phyloP scores from a whole-genome alignment of 2,329 filamentous ascomycete species.

The Stemphylium vesicarium region DNA sequence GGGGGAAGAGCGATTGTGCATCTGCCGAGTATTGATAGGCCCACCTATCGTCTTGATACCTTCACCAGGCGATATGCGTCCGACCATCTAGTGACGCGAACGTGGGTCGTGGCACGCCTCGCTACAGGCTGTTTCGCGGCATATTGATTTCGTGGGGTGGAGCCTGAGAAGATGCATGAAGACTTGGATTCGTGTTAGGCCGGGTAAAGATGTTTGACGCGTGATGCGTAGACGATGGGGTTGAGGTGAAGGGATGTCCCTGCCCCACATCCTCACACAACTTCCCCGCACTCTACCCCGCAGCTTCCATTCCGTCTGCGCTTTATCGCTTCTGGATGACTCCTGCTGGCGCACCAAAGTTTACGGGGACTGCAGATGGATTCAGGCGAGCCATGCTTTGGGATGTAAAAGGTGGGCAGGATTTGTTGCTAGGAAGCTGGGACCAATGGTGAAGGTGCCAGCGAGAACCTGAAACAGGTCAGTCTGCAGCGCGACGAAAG shows the following conservation, averaged over 20 bases:
- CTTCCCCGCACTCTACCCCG: slow-evolving; percentile 33
- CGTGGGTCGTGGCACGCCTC: slow-evolving; percentile 5
- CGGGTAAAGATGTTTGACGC: slow-evolving; percentile 20
- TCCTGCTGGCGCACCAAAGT: too few species aligned
- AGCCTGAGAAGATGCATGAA: neutral
- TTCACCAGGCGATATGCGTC: slow-evolving; percentile 21
- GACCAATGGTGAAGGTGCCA: neutral
- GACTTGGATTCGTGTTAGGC: slow-evolving; percentile 16
- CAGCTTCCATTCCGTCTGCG: slow-evolving; percentile 7
- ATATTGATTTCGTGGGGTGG: slow-evolving; percentile 5
- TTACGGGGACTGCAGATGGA: too few species aligned
- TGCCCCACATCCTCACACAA: slow-evolving; percentile 30
- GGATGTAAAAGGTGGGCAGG: neutral
- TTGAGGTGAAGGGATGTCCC: neutral
- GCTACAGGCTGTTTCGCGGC: slow-evolving; percentile 8
- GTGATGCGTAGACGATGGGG: slow-evolving; percentile 16
- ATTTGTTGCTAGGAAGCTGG: neutral
- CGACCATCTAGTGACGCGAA: neutral
- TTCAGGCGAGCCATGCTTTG: neutral
- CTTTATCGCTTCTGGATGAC: slow-evolving; percentile 7
- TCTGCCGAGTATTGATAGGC: slow-evolving; percentile 6
- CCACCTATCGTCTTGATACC: neutral
- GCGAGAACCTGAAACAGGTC: too few species aligned
- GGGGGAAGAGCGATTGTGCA: slow-evolving; percentile 17
- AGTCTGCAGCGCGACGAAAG: too few species aligned